These are phyloP conservation scores for Ogataea corticis DNA, from an alignment of 805 yeast genomes.

Conservation along the genomic window DNA sequence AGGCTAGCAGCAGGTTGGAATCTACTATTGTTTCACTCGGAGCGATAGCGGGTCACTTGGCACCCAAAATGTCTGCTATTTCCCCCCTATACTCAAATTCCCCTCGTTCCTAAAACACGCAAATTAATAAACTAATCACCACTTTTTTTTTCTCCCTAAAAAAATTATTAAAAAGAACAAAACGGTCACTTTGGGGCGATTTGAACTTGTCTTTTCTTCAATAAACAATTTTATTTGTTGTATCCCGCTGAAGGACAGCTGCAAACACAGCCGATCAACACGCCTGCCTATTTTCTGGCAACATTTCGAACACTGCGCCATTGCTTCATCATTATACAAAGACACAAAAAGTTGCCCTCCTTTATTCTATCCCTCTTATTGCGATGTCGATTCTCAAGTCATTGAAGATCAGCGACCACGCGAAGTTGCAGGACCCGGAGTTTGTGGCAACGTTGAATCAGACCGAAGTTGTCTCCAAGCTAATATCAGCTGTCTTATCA, in stretches of 20 bases:
- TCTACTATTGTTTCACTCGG: too few species aligned
- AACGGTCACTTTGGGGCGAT: not conserved
- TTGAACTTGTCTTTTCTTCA: not conserved
- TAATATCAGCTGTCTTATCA: constrained; percentile 19
- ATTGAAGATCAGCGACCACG: constrained; percentile 23
- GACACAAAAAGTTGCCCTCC: not conserved
- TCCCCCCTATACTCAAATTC: not conserved
- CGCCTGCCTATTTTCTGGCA: not conserved
- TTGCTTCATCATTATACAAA: not conserved
- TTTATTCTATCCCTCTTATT: not conserved
- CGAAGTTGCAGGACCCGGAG: constrained; percentile 19
- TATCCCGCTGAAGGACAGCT: not conserved
- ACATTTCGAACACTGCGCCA: too few species aligned
- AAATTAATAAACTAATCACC: not conserved
- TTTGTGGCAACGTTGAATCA: constrained; percentile 21
- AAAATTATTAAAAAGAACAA: constrained; percentile 1
- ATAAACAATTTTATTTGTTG: not conserved
- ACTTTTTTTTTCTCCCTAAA: constrained; percentile 1
- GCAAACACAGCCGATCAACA: not conserved
- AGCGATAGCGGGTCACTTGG: too few species aligned
- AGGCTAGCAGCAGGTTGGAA: too few species aligned
- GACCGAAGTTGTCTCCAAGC: constrained; percentile 24
- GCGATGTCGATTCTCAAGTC: constrained; percentile 23
- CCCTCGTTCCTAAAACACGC: not conserved
- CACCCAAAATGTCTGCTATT: too few species aligned